Percentiles rank a stretch among this genome's conserved stretches.
These are phyloP conservation scores for Iris pallida DNA, from an alignment of 116 monocot genomes.

Conservation along the genomic window DNA sequence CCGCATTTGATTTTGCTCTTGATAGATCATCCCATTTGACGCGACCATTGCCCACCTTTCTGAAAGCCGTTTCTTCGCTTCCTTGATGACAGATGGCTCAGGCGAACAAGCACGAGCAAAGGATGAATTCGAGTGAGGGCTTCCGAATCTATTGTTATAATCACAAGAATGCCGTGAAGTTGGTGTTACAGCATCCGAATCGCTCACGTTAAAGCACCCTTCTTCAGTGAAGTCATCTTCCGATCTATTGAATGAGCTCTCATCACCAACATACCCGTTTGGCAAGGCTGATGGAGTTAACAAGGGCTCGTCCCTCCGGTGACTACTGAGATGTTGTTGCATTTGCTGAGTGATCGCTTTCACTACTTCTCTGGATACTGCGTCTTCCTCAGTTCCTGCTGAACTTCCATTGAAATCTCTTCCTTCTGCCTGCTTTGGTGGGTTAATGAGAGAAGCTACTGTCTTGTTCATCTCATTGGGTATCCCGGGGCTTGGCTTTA, in stretches of 20 bases:
- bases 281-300: not conserved
- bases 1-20: conserved; percentile 14
- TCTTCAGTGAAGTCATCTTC: not conserved
- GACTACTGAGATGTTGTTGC: conserved; percentile 11
- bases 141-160: conserved; percentile 16
- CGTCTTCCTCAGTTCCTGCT: conserved; percentile 8
- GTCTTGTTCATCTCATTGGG: conserved; percentile 12
- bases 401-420: conserved; percentile 5
- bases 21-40: conserved; percentile 6
- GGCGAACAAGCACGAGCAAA: conserved; percentile 9
- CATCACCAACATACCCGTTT: conserved; percentile 21
- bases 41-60: conserved; percentile 32
- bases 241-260: conserved; percentile 19
- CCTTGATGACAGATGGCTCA: conserved; percentile 29
- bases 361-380: conserved; percentile 11
- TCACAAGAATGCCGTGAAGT: conserved; percentile 25
- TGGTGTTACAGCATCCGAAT: conserved; percentile 20
- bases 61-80: conserved; percentile 40
- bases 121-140: conserved; percentile 25
- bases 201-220: conserved; percentile 3
- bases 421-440: not conserved
- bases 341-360: conserved; percentile 22
- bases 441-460: conserved; percentile 4
- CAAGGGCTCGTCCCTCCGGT: conserved; percentile 36
- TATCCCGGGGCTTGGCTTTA: conserved; percentile 30